Base-by-base conservation (phyloP, 2,329 filamentous ascomycete genomes). In the Diaporthe helianthi region DNA sequence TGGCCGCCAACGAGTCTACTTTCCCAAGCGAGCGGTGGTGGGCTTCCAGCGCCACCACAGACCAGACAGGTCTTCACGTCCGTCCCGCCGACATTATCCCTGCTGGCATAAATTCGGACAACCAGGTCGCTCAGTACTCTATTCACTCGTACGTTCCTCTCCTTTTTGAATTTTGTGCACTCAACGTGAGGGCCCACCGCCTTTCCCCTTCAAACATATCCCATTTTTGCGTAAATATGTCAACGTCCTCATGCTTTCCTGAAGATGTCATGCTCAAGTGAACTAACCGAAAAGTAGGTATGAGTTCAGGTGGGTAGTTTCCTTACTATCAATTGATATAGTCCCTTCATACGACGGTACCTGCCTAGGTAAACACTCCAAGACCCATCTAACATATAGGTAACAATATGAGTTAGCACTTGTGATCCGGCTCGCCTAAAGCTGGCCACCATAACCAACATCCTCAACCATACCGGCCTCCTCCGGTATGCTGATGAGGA, bases 401-500 rank as follows among this genome's bases (percentile, higher is more conserved):
- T 38, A 38, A 38, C 36, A 38, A 15, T 38, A 17, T 38, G 13
- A 38, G 5, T 38, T 38, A 38, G 26, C 9, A 60, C 55, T 1
- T 61, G 55, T 4, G 55, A 61, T n/a, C 44, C 58, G 2, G 58
- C 44, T 46, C 41, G 58, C 12, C 29, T 29, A 1, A 13, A n/a
- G 29, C n/a, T 63, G n/a, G 58, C 58, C 1, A 63, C 41, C 13
- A 63, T 63, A 33, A 41, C 58, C 41, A 63, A 63, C 17, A 63
- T 63, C 29, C 58, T 63, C 6, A 63, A 63, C 29, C 58, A 63
- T 46, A 63, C 58, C 4, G 15, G 44, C 29, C 29, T 47, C 3
- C 58, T 63, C 13, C 58, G 15, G 1, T 63, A 63, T n/a, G 58
- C 58, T n/a, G 58, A 63, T 13, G 58, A 63, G n/a, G 58, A 63